Evolutionary conservation across 306 rosid genomes (phyloP).

Genomic region (Quercus alba): DNA sequence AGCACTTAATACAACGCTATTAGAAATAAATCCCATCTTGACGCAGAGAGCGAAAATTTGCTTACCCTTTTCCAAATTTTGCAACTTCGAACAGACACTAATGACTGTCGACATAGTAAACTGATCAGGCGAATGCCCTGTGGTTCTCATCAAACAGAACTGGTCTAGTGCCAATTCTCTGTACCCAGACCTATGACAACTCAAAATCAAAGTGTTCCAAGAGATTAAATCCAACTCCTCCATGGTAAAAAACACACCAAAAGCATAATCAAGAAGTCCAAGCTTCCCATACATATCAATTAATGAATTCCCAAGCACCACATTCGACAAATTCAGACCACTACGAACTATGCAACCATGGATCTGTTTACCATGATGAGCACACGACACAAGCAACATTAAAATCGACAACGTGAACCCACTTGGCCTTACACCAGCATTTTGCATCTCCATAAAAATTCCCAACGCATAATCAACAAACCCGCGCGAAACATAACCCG

Average conservation of each 20-base stretch:
- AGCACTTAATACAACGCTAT: conserved; percentile 72
- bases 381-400: conserved; percentile 35
- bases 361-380: conserved; percentile 58
- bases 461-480: conserved; percentile 39
- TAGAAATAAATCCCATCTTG: conserved; percentile 72
- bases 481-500: conserved; percentile 48
- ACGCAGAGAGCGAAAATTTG: conserved; percentile 61
- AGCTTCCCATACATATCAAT: conserved; percentile 72
- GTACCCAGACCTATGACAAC: conserved; percentile 55
- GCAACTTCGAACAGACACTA: conserved; percentile 57
- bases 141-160: conserved; percentile 50
- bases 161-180: conserved; percentile 55
- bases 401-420: conserved; percentile 72
- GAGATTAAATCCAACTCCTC: conserved; percentile 58
- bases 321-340: conserved; percentile 46
- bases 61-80: conserved; percentile 73
- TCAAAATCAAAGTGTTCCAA: conserved; percentile 79
- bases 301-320: conserved; percentile 72
- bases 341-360: conserved; percentile 60
- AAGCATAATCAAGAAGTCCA: conserved; percentile 54
- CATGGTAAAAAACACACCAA: conserved; percentile 57
- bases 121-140: conserved; percentile 50
- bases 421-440: conserved; percentile 53
- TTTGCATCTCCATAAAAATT: conserved; percentile 56
- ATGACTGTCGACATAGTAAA: conserved; percentile 64